Evolutionary conservation across 2,329 filamentous ascomycete species (phyloP).

Genomic region (Fusarium euwallaceae): DNA sequence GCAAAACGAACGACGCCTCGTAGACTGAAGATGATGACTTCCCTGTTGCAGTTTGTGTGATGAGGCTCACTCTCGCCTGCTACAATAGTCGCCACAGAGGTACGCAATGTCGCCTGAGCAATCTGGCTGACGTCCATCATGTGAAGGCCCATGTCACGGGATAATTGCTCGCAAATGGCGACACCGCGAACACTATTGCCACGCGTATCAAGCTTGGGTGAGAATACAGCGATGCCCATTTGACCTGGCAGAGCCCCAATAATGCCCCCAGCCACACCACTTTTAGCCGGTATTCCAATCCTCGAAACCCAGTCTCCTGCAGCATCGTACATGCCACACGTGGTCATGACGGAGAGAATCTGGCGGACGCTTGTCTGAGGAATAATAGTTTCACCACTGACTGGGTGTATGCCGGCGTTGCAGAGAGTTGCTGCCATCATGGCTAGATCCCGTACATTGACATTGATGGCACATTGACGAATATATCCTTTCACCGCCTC

Average conservation of each 20-base stretch:
- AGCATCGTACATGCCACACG: conserved; percentile 58
- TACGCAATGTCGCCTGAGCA: conserved; percentile 47
- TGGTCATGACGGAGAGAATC: conserved; percentile 58
- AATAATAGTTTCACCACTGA: conserved; percentile 51
- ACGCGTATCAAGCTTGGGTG: conserved; percentile 50
- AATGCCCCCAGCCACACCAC: conserved; percentile 52
- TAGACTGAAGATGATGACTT: conserved; percentile 50
- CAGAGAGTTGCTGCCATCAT: conserved; percentile 56
- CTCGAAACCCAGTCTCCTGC: conserved; percentile 56
- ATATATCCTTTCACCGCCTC: conserved; percentile 56
- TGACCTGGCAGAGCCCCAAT: conserved; percentile 51
- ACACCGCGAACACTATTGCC: conserved; percentile 52
- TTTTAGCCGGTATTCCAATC: conserved; percentile 56
- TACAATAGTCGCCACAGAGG: conserved; percentile 48
- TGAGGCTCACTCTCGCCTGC: conserved; percentile 44
- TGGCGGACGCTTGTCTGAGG: conserved; percentile 54
- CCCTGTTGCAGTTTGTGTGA: conserved; percentile 43
- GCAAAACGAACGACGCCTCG: conserved; percentile 52
- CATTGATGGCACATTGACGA: conserved; percentile 57
- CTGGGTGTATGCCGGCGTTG: conserved; percentile 54
- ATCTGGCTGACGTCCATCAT: conserved; percentile 54
- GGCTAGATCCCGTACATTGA: conserved; percentile 56
- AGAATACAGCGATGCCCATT: conserved; percentile 50
- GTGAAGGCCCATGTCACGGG: conserved; percentile 51
- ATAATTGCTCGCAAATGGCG: conserved; percentile 49